phyloP scores from a whole-genome alignment of 2,329 filamentous ascomycete species.

The Talaromyces sp. region DNA sequence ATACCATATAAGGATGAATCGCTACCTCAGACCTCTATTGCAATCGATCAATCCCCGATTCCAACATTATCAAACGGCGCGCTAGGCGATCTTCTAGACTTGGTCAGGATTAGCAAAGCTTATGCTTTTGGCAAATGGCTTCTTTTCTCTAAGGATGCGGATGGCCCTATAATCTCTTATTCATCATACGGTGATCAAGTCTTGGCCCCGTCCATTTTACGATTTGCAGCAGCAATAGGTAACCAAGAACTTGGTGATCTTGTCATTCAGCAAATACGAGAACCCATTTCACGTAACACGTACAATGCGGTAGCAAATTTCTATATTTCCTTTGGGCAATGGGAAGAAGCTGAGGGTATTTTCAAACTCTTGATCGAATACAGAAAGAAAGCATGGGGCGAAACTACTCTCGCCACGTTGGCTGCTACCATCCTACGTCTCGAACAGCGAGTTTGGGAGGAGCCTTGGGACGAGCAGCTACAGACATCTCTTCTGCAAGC shows the following conservation, averaged over 20 bases:
- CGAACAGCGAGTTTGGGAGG: conserved; percentile 25
- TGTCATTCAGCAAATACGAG: conserved; percentile 29
- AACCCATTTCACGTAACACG: conserved; percentile 34
- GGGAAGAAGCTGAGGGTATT: conserved; percentile 32
- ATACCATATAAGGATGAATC: conserved; percentile 5
- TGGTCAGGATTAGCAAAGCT: conserved; percentile 45
- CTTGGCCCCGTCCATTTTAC: conserved; percentile 52
- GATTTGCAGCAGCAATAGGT: conserved; percentile 51
- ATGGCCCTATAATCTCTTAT: conserved; percentile 52
- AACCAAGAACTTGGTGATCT: conserved; percentile 36
- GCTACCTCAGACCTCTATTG: conserved; percentile 17
- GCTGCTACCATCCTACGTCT: conserved; percentile 41
- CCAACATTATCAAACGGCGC: conserved; percentile 45
- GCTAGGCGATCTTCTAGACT: conserved; percentile 51
- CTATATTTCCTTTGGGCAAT: conserved; percentile 32
- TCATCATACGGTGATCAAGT: conserved; percentile 45
- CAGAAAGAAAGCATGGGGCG: conserved; percentile 35
- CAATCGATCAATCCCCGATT: conserved; percentile 29
- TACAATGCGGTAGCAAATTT: conserved; percentile 36
- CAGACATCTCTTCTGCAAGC: conserved; percentile 25
- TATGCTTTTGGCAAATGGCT: conserved; percentile 54
- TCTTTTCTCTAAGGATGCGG: conserved; percentile 50
- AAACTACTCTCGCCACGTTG: conserved; percentile 35
- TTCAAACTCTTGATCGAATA: conserved; percentile 33
- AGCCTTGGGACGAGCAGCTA: conserved; percentile 18